These are phyloP conservation scores for Ophioceras dolichostomum DNA, from an alignment of 2,329 filamentous ascomycete species.

Conservation along the genomic window DNA sequence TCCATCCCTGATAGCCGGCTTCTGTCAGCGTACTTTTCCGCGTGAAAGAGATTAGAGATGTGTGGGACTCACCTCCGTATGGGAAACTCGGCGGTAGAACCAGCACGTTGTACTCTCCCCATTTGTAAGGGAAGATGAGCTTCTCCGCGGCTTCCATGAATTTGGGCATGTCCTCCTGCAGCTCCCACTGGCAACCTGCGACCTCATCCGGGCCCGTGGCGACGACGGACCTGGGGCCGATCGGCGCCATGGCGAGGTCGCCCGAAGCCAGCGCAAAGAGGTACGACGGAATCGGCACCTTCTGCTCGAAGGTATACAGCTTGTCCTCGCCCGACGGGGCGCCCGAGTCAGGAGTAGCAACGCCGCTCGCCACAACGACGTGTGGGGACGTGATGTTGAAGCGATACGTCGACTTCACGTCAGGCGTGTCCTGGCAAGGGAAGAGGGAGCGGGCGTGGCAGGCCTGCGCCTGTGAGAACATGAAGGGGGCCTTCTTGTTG, in stretches of 20 bases:
- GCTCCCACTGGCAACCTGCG: conserved; percentile 74
- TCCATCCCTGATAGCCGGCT: conserved; percentile 54
- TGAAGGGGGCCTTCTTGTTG: conserved; percentile 91
- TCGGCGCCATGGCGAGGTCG: conserved; percentile 73
- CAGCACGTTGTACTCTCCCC: conserved; percentile 91
- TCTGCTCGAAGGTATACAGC: conserved; percentile 78
- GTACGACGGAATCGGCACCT: conserved; percentile 87
- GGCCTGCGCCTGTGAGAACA: conserved; percentile 97
- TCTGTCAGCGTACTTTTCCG: conserved; percentile 10
- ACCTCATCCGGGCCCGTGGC: conserved; percentile 84
- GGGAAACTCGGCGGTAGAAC: conserved; percentile 85
- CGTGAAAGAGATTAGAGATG: no score
- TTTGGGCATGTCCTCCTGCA: conserved; percentile 81
- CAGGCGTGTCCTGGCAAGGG: conserved; percentile 94
- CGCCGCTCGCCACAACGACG: conserved; percentile 83
- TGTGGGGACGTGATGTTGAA: conserved; percentile 81
- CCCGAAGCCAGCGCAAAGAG: conserved; percentile 85
- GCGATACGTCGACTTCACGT: conserved; percentile 89
- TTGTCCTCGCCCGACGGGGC: conserved; percentile 36
- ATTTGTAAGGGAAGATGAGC: conserved; percentile 74
- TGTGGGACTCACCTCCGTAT: conserved; percentile 53
- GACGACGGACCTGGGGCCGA: conserved; percentile 76
- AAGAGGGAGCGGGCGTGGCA: conserved; percentile 91
- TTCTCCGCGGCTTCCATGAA: conserved; percentile 81
- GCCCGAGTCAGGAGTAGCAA: conserved; percentile 29